Conservation (phyloP, 768 basidiomycete genomes). For the Macrocybe gigantea region DNA sequence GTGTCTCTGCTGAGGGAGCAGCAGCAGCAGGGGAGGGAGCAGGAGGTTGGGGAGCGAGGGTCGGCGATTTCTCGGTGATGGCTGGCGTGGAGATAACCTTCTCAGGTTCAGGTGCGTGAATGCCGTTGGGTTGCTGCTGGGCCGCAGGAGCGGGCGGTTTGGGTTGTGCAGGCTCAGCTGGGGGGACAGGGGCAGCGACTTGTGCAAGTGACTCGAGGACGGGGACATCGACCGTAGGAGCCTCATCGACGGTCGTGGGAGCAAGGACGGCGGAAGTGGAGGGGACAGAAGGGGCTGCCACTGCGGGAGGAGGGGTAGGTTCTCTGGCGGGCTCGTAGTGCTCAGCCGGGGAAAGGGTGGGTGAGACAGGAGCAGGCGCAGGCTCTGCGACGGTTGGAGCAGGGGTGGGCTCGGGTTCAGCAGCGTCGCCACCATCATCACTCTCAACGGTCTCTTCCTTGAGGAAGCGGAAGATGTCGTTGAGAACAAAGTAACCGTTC, state of each 20-base stretch:
- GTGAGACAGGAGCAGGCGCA: constrained; percentile 10
- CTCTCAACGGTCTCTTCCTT: constrained; percentile 89
- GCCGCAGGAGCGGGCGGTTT: constrained; percentile 25
- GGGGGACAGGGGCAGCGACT: constrained; percentile 21
- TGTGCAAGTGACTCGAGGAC: constrained; percentile 14
- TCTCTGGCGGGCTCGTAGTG: constrained; percentile 13
- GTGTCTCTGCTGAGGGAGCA: constrained; percentile 13
- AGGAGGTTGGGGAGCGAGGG: constrained; percentile 22
- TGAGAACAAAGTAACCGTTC: constrained; percentile 98
- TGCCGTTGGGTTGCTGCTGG: constrained; percentile 30
- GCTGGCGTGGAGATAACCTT: constrained; percentile 10
- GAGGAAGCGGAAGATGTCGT: constrained; percentile 99
- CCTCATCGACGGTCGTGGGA: background rate
- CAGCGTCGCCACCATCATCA: constrained; percentile 56
- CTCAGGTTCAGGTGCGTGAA: constrained; percentile 38
- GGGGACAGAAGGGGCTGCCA: constrained; percentile 11
- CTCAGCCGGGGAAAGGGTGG: constrained; percentile 20
- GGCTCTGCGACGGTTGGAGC: constrained; percentile 18
- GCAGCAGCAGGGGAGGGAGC: constrained; percentile 24
- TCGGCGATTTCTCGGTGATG: constrained; percentile 17
- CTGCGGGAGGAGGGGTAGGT: constrained; percentile 26
- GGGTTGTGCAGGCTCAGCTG: constrained; percentile 28
- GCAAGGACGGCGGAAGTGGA: background rate
- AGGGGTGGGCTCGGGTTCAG: constrained; percentile 29
- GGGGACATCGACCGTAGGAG: background rate